Base-by-base conservation (phyloP, 2,329 filamentous ascomycete genomes). In the Hymenoscyphus repandus region DNA sequence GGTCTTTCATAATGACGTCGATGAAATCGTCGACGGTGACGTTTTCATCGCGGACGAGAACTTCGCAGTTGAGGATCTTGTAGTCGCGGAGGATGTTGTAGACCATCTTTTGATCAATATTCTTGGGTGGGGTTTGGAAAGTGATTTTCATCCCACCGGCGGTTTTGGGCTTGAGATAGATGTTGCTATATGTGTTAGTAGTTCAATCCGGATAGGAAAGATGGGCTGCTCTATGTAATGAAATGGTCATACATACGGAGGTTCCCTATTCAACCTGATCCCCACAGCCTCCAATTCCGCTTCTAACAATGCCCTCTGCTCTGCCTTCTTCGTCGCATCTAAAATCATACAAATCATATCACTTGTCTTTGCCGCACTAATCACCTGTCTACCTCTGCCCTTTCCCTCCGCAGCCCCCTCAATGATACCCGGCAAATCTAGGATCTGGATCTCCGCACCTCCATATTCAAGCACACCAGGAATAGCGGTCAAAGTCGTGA, bases 81-180 rank as follows among this genome's bases (percentile, higher is more conserved):
- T 99, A 99, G 77, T 99, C 93, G 60, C 90, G 86, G 45, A 99
- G 78, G 66, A 99, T 96, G 74, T 96, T 96, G 77, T 86, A 95
- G 53, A 99, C 78, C 88, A 99, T 96, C 74, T 95, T 96, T 70
- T 99, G 92, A 70, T 99, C 93, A 52, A 99, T 76, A 53, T 86
- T 74, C 70, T 97, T 97, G 3, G 93, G 92, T 2, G 93, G 87
- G 4, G 82, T 73, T 64, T 90, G 85, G 72, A 99, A 99, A 13
- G 88, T 97, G 67, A 99, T 96, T 72, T 99, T 99, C 89, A 99
- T 93, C 53, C 95, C 93, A 50, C 93, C 93, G 0, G 92, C 90
- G 67, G 93, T 96, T 71, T 99, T 99, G 22, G 77, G 77, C 71
- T 99, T 99, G 51, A 99, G 80, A 67, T 97, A 97, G 70, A 99